These are phyloP conservation scores for Hypoxylon lienhwacheense DNA, from an alignment of 495 filamentous ascomycete genomes.

Conservation along the genomic window DNA sequence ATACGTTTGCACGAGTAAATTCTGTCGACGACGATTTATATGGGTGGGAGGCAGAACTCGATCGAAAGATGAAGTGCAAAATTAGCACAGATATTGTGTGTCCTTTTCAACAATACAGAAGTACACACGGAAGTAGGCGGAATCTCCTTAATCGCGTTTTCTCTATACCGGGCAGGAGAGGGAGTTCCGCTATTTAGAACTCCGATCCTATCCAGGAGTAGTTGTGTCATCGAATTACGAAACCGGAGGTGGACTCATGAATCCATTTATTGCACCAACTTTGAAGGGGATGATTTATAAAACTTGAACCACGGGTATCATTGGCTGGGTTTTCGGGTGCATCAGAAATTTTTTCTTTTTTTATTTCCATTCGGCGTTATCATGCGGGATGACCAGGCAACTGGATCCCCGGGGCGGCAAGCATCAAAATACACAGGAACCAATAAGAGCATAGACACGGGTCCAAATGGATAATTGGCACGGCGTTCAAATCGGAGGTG, in stretches of 20 bases:
- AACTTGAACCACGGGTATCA: constrained; percentile 5
- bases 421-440: constrained; percentile 32
- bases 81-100: constrained; percentile 18
- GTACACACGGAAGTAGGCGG: constrained; percentile 40
- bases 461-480: constrained; percentile 22
- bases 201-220: neutral
- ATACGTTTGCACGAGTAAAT: constrained; percentile 23
- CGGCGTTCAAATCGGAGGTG: constrained; percentile 25
- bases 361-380: constrained; percentile 27
- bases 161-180: constrained; percentile 24
- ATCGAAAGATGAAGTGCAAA: constrained; percentile 34
- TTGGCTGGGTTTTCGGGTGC: constrained; percentile 14
- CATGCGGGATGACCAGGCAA: constrained; percentile 28
- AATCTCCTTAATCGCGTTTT: constrained; percentile 52
- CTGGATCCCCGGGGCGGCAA: constrained; percentile 26
- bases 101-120: constrained; percentile 26
- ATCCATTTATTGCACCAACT: constrained; percentile 1
- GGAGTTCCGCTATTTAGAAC: constrained; percentile 16
- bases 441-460: constrained; percentile 28
- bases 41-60: constrained; percentile 53
- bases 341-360: constrained; percentile 3
- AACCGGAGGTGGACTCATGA: constrained; percentile 20
- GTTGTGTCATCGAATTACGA: neutral
- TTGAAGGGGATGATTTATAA: constrained; percentile 2
- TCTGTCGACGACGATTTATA: constrained; percentile 47